Evolutionary conservation across 2,329 filamentous ascomycete genomes (phyloP).

Genomic region (Talaromyces sp.): DNA sequence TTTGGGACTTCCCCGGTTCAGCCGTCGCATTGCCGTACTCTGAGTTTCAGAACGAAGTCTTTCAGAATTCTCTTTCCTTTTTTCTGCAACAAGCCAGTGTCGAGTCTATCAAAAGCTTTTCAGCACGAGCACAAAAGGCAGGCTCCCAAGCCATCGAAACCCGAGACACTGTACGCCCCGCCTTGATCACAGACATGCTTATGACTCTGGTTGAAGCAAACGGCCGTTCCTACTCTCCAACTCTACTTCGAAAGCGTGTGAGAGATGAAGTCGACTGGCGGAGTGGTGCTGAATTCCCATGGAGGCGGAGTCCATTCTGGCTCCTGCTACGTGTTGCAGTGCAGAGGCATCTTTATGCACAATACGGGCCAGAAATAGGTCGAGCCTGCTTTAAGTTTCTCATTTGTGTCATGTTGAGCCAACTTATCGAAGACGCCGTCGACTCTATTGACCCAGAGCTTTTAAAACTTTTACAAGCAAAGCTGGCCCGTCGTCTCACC

Average conservation of each 20-base stretch:
- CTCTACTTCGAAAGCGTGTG: slow-evolving; percentile 51
- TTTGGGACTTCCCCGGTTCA: slow-evolving; percentile 57
- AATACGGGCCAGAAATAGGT: slow-evolving; percentile 39
- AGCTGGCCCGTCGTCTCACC: slow-evolving; percentile 53
- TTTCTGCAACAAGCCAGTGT: slow-evolving; percentile 5
- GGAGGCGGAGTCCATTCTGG: slow-evolving; percentile 60
- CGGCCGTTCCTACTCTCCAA: slow-evolving; percentile 36
- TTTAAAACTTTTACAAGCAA: slow-evolving; percentile 42
- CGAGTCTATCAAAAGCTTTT: background rate
- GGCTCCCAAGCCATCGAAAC: slow-evolving; percentile 41
- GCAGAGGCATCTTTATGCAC: slow-evolving; percentile 46
- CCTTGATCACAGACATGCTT: slow-evolving; percentile 55
- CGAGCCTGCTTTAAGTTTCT: slow-evolving; percentile 54
- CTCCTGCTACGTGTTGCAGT: slow-evolving; percentile 56
- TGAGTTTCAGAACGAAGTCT: slow-evolving; percentile 24
- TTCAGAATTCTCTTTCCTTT: background rate
- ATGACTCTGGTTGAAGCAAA: slow-evolving; percentile 56
- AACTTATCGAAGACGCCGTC: slow-evolving; percentile 41
- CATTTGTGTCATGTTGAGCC: slow-evolving; percentile 45
- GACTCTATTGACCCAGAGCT: slow-evolving; percentile 27
- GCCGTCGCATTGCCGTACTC: slow-evolving; percentile 44
- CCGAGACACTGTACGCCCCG: slow-evolving; percentile 55
- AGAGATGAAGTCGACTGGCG: slow-evolving; percentile 57
- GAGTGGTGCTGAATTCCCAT: slow-evolving; percentile 46
- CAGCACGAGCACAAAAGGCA: background rate